Evolutionary conservation across 495 filamentous ascomycete species (phyloP).

Genomic region (Penicillium coprophilum): DNA sequence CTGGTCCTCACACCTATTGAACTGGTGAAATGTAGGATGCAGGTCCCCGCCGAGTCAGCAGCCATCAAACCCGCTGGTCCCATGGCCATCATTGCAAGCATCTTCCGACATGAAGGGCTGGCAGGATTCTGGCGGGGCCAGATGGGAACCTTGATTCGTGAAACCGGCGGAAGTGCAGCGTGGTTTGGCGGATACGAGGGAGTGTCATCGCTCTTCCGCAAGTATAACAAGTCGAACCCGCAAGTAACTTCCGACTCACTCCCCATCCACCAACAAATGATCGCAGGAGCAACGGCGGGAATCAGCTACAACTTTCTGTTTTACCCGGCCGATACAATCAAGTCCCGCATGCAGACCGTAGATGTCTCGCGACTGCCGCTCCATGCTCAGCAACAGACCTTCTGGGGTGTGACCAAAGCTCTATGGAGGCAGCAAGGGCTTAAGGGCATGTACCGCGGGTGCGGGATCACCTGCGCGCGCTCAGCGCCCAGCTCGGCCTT

Average conservation of each 20-base stretch:
- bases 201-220: conserved; percentile 62
- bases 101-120: conserved; percentile 78
- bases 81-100: conserved; percentile 64
- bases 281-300: conserved; percentile 87
- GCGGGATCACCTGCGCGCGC: conserved; percentile 85
- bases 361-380: conserved; percentile 50
- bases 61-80: conserved; percentile 46
- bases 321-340: conserved; percentile 96
- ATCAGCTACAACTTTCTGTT: conserved; percentile 95
- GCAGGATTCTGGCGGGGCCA: conserved; percentile 94
- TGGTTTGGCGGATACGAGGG: conserved; percentile 97
- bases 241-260: conserved; percentile 20
- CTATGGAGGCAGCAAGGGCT: conserved; percentile 82
- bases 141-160: conserved; percentile 86
- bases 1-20: conserved; percentile 93
- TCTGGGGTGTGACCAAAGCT: conserved; percentile 63
- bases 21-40: conserved; percentile 98
- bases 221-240: conserved; percentile 26
- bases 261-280: conserved; percentile 72
- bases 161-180: conserved; percentile 87
- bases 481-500: conserved; percentile 93
- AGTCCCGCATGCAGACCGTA: conserved; percentile 91
- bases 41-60: conserved; percentile 60
- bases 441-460: conserved; percentile 85
- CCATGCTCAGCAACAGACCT: conserved; percentile 53